Evolutionary conservation across 2,329 filamentous ascomycete species (phyloP), one percentile per base, ranked within the genome.

Genomic region (Penicillium sp.): DNA sequence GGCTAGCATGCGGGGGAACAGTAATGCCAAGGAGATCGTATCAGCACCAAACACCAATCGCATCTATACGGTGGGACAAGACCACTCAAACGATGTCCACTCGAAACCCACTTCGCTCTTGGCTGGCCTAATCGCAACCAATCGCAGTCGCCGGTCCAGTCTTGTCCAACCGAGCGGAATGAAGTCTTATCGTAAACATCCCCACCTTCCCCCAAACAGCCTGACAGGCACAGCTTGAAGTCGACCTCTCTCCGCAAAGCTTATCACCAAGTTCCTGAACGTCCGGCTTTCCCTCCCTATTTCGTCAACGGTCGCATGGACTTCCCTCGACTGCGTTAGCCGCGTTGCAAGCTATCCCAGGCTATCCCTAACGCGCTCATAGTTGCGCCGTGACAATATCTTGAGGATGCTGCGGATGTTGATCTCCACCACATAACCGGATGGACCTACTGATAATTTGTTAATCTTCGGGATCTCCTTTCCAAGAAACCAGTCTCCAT

Each of bases 281-380:
- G 51, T 35, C 55, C 61, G 63, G 65, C 57, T 65, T 55, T 33
- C 51, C 57, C 53, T 62, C 56, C 66, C 57, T 56, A 8, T 60
- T 63, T 64, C 8, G 67, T 62, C 60, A 49, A 59, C 56, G 47
- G 38, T 51, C 65, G 68, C 65, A 55, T 70, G 68, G 56, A 66
- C 68, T 58, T 70, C 67, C 65, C 42, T 50, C 58, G 33, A 53
- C 45, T 47, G 53, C 53, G 51, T 59, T 60, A 56, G 54, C 49
- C 30, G 51, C 58, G 47, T 53, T 17, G 26, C 35, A 55, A 55
- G 53, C 53, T 45, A 55, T 44, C 53, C n/a, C 38, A 42, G 40
- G 24, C 24, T 26, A 54, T 54, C 6, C 33, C 51, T 28, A 22
- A 44, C 53, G n/a, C 37, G 53, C 17, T 33, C 38, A 33, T 44